A percentile compares a stretch with the other conserved stretches of the same genome.
Evolutionary conservation across 208 protist genomes (phyloP).

Genomic region (Acanthamoeba rhysodes): DNA sequence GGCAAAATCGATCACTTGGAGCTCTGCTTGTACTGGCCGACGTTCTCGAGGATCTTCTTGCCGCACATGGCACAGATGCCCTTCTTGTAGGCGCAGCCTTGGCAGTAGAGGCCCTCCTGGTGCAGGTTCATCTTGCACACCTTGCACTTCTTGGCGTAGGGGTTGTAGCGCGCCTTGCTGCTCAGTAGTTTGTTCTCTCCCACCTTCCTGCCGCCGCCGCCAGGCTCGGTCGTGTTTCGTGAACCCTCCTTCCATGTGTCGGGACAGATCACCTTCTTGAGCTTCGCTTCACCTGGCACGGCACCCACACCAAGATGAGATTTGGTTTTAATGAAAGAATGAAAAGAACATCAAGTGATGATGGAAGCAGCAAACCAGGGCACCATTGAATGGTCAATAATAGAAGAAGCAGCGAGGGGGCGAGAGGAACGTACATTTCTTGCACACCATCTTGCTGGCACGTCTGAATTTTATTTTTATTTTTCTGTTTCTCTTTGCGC

Average conservation of each 20-base stretch:
- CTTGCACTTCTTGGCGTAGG: slow-evolving; percentile 64
- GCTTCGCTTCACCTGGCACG: slow-evolving; percentile 44
- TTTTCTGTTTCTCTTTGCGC: background rate
- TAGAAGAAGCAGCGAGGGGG: too few relatives aligned
- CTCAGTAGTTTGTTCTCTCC: slow-evolving; percentile 63
- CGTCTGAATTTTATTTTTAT: background rate
- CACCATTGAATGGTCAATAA: too few relatives aligned
- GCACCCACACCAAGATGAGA: too few relatives aligned
- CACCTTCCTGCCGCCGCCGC: slow-evolving; percentile 14
- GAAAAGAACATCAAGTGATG: too few relatives aligned
- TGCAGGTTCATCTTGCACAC: slow-evolving; percentile 64
- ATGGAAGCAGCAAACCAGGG: too few relatives aligned
- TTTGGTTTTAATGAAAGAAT: too few relatives aligned
- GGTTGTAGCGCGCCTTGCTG: slow-evolving; percentile 50
- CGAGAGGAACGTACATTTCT: slow-evolving; percentile 17
- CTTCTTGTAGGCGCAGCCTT: slow-evolving; percentile 72
- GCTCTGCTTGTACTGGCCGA: slow-evolving; percentile 58
- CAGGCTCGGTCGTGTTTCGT: slow-evolving; percentile 54
- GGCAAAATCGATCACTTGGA: background rate
- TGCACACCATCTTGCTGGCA: slow-evolving; percentile 51
- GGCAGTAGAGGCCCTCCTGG: slow-evolving; percentile 64
- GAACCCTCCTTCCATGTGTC: slow-evolving; percentile 68
- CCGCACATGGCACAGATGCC: slow-evolving; percentile 74
- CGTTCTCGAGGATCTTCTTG: slow-evolving; percentile 72
- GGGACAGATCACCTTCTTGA: slow-evolving; percentile 54